Evolutionary conservation across 1,284 basidiomycete species (phyloP), one percentile per base, ranked within the genome.

Genomic region (Cutaneotrichosporon sp.): DNA sequence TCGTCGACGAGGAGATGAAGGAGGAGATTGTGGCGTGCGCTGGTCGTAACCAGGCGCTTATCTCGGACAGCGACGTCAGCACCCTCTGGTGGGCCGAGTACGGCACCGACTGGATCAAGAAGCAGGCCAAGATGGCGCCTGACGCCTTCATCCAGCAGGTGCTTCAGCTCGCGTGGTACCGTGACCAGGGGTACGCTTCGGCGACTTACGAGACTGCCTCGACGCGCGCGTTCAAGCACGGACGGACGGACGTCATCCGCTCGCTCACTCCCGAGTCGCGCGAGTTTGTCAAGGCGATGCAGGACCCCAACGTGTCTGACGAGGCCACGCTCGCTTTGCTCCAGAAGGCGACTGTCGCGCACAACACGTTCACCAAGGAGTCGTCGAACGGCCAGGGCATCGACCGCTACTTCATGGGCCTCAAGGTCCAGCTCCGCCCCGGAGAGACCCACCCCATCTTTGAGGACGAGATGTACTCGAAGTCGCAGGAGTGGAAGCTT

Each of bases 161-260:
- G 1, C 84, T 97, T 30, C 96, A 98, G 79, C 86, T 98, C 11
- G 95, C 95, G 7, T 97, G 90, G 87, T 92, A 90, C 81, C 86
- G 86, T 71, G 87, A 88, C 46, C 90, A 89, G 65, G 88, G 88
- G 14, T 82, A 84, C 68, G 89, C 92, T 72, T 90, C 90, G 2
- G 91, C 95, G 4, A 96, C 92, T 6, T 98, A 99, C 79, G 95
- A 99, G 82, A 97, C 95, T 0, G 92, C 90, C 0, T 86, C 94
- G 32, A 98, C 96, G 2, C 86, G 94, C n/a, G 84, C 90, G 72
- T 97, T 96, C 83, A 84, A 89, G 69, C 89, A 90, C 72, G 96
- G 93, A 9, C 87, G 96, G 14, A 98, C 96, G 0, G 96, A 99
- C 75, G 94, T 92, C 1, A 90, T 98, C 61, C 87, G 95, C 50